Evolutionary conservation across 176 grass and related monocot genomes (phyloP).

Genomic region (Musa itinerans): DNA sequence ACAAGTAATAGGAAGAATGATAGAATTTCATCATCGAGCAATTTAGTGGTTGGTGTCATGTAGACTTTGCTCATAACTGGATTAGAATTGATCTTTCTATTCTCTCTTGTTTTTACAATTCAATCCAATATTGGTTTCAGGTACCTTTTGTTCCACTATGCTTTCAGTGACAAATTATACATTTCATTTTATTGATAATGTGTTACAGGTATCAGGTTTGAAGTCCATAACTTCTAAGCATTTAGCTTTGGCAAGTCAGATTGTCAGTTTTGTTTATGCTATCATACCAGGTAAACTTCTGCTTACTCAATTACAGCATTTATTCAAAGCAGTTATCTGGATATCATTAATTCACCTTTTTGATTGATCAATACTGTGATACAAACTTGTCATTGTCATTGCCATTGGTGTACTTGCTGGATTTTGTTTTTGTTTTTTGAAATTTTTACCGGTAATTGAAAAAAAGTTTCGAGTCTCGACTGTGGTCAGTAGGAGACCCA

Average conservation of each 20-base stretch:
- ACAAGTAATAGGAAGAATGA: too few relatives aligned
- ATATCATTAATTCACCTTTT: background rate
- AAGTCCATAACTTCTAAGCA: constrained; percentile 99
- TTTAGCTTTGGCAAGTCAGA: constrained; percentile 95
- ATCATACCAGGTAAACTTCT: constrained; percentile 78
- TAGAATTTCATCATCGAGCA: background rate
- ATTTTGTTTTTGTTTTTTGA: background rate
- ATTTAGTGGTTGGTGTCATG: background rate
- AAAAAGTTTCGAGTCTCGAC: too few relatives aligned
- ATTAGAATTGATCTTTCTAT: background rate
- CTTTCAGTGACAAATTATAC: background rate
- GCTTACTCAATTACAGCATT: background rate
- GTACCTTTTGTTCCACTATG: background rate
- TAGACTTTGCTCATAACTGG: background rate
- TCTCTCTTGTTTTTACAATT: background rate
- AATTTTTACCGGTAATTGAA: too few relatives aligned
- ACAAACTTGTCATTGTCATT: background rate
- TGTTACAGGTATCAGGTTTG: constrained; percentile 86
- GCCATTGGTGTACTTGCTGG: too few relatives aligned
- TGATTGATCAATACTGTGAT: background rate
- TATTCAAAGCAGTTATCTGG: background rate
- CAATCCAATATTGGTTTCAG: background rate
- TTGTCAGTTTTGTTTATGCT: constrained; percentile 84
- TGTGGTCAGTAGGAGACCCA: too few relatives aligned
- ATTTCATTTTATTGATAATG: background rate